These are phyloP conservation scores for Brettanomyces sp. DNA, from an alignment of 805 yeast species.

Conservation along the genomic window DNA sequence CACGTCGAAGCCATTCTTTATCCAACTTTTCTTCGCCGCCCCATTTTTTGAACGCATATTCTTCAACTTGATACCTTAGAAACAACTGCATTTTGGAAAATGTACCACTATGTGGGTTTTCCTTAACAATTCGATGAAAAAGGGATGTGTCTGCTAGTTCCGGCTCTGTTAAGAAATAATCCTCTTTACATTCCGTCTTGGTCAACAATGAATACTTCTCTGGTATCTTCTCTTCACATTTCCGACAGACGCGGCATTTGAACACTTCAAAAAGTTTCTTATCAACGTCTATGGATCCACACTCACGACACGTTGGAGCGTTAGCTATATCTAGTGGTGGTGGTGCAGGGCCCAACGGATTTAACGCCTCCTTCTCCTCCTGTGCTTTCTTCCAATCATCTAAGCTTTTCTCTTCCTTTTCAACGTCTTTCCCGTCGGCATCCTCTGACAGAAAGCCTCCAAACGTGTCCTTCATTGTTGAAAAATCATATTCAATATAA, in stretches of 20 bases:
- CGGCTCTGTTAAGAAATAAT: slow-evolving; percentile 88
- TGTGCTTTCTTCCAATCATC: slow-evolving; percentile 53
- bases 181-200: slow-evolving; percentile 91
- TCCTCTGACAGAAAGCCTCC: slow-evolving; percentile 72
- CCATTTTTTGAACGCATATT: slow-evolving; percentile 90
- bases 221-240: slow-evolving; percentile 63
- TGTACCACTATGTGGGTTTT: slow-evolving; percentile 87
- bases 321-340: slow-evolving; percentile 65
- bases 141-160: slow-evolving; percentile 66
- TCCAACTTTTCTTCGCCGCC: slow-evolving; percentile 83
- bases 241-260: slow-evolving; percentile 65
- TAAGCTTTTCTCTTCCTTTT: slow-evolving; percentile 28
- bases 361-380: slow-evolving; percentile 21
- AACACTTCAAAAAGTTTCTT: slow-evolving; percentile 62
- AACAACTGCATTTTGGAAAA: slow-evolving; percentile 90
- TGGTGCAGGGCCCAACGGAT: slow-evolving; percentile 37
- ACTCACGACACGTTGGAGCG: slow-evolving; percentile 80
- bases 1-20: slow-evolving; percentile 85
- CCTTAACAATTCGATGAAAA: slow-evolving; percentile 73
- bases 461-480: slow-evolving; percentile 78
- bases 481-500: slow-evolving; percentile 77
- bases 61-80: slow-evolving; percentile 86
- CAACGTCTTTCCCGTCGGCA: slow-evolving; percentile 14
- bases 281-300: slow-evolving; percentile 75
- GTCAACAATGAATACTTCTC: slow-evolving; percentile 88